Evolutionary conservation across 2,329 filamentous ascomycete genomes (phyloP).

Genomic region (Calonectria naviculata): DNA sequence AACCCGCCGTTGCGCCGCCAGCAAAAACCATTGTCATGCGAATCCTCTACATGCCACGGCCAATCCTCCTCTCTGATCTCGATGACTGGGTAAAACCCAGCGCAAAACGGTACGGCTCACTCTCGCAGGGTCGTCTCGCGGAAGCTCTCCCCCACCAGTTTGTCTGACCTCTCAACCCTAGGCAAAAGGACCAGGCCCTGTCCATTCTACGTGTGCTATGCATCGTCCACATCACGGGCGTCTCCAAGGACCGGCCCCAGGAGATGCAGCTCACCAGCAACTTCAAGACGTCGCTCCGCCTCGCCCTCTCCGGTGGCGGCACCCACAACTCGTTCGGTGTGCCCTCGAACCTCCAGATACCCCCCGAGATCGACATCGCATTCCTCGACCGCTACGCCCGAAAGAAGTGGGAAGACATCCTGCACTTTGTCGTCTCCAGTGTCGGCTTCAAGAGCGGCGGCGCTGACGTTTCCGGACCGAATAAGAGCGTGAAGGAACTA

Average conservation of each 20-base stretch:
- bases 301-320: conserved; percentile 89
- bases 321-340: conserved; percentile 91
- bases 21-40: conserved; percentile 98
- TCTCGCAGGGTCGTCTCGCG: background rate
- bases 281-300: conserved; percentile 85
- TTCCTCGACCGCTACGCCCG: conserved; percentile 89
- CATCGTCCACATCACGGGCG: conserved; percentile 77
- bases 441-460: conserved; percentile 66
- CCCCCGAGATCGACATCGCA: conserved; percentile 72
- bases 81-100: conserved; percentile 86
- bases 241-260: conserved; percentile 71
- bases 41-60: conserved; percentile 88
- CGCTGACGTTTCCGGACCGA: conserved; percentile 63
- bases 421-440: conserved; percentile 93
- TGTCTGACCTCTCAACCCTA: conserved; percentile 43
- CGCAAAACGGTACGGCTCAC: conserved; percentile 51
- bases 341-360: conserved; percentile 74
- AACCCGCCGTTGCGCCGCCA: conserved; percentile 45
- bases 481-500: conserved; percentile 85
- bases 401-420: conserved; percentile 92
- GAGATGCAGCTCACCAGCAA: conserved; percentile 83
- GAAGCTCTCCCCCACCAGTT: background rate
- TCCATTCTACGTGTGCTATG: conserved; percentile 86
- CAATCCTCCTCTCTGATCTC: conserved; percentile 82
- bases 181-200: conserved; percentile 86